Conservation (phyloP, 2,329 filamentous ascomycete species). For the Xylariaceae sp. region DNA sequence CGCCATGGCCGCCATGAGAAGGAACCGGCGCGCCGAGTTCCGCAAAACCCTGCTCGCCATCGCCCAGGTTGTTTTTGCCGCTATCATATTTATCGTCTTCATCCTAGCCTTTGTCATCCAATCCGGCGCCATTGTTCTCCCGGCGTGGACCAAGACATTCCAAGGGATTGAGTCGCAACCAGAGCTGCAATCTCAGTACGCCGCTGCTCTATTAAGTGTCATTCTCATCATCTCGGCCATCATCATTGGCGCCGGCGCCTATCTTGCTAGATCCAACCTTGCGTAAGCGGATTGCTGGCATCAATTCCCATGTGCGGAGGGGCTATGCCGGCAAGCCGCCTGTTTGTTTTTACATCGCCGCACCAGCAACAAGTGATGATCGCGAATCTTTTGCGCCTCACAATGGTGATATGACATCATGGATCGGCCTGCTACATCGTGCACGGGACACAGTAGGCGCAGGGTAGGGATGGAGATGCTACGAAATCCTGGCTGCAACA, state of each 20-base stretch:
- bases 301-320: background rate
- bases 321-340: background rate
- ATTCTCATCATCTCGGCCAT: conserved; percentile 15
- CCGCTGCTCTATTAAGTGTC: conserved; percentile 13
- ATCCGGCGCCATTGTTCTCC: conserved; percentile 11
- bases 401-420: conserved; percentile 17
- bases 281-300: background rate
- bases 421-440: background rate
- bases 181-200: conserved; percentile 9
- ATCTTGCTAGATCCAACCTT: conserved; percentile 8
- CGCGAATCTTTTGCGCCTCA: background rate
- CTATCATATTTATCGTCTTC: conserved; percentile 19
- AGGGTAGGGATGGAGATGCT: background rate
- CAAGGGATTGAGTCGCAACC: conserved; percentile 17
- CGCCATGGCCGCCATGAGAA: conserved; percentile 8
- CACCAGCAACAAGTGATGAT: background rate
- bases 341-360: background rate
- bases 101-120: conserved; percentile 21
- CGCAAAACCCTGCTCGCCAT: conserved; percentile 13
- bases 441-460: background rate
- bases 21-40: conserved; percentile 18
- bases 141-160: conserved; percentile 21
- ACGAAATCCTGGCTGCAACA: conserved; percentile 1
- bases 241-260: conserved; percentile 11
- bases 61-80: conserved; percentile 17